Conservation (phyloP, 257 asterid species). For the Gentiana macrophylla region DNA sequence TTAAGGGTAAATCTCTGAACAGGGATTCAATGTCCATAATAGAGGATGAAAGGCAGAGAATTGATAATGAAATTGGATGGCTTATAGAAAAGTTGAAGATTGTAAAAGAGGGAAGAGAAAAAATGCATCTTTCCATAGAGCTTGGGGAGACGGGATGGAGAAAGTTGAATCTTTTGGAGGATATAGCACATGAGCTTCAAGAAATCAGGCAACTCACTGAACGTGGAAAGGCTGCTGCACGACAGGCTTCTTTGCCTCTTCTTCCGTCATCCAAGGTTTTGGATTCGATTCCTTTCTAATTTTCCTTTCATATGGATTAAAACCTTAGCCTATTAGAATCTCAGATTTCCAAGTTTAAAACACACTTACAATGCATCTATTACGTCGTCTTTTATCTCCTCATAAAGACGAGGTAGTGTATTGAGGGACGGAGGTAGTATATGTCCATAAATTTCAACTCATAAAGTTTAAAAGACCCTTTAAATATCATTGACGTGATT, state of each 20-base stretch:
- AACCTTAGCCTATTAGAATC: too few relatives aligned
- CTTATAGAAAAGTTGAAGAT: constrained; percentile 54
- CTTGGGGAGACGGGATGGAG: constrained; percentile 35
- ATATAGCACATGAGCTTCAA: constrained; percentile 50
- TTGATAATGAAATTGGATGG: constrained; percentile 48
- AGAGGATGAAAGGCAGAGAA: constrained; percentile 49
- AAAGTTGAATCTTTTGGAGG: constrained; percentile 64
- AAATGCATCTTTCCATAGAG: constrained; percentile 46
- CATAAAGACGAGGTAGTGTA: too few relatives aligned
- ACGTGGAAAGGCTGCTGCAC: constrained; percentile 34
- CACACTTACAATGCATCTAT: too few relatives aligned
- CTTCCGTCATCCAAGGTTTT: constrained; percentile 60
- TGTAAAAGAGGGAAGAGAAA: constrained; percentile 72
- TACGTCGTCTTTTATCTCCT: too few relatives aligned
- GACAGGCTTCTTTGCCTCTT: constrained; percentile 62
- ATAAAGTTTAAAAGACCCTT: too few relatives aligned
- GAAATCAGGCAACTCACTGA: constrained; percentile 40
- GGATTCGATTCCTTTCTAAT: not conserved
- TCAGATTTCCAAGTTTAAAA: too few relatives aligned
- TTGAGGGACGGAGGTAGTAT: too few relatives aligned
- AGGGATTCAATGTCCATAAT: constrained; percentile 35
- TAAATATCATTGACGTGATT: too few relatives aligned
- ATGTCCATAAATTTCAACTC: too few relatives aligned
- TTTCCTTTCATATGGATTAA: too few relatives aligned
- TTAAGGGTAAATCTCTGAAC: constrained; percentile 22